A percentile compares a stretch with the other conserved stretches of the same genome.
These are phyloP conservation scores for Omphalea diandra DNA, from an alignment of 441 rosid species.

Conservation along the genomic window DNA sequence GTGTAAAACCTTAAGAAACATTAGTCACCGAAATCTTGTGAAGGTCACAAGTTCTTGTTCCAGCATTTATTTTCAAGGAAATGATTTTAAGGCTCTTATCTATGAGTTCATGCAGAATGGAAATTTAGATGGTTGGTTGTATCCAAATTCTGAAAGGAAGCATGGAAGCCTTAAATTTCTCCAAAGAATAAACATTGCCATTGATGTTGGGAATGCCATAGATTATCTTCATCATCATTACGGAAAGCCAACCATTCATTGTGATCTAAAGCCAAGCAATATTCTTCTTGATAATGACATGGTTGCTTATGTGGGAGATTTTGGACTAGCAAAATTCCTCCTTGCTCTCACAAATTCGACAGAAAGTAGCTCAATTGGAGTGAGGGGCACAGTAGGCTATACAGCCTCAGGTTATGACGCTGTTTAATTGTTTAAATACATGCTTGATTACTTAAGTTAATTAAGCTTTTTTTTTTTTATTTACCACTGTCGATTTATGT, in stretches of 20 bases:
- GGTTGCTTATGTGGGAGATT: too few relatives aligned
- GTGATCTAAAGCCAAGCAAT: too few relatives aligned
- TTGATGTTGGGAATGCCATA: constrained; percentile 4
- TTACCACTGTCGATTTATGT: too few relatives aligned
- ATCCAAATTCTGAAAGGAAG: constrained; percentile 1
- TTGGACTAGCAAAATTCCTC: too few relatives aligned
- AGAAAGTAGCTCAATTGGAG: constrained; percentile 11
- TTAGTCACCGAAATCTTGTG: constrained; percentile 10
- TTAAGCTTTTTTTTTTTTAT: background rate
- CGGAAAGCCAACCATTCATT: background rate
- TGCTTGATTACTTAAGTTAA: background rate
- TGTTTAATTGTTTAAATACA: too few relatives aligned
- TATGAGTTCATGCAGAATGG: constrained; percentile 27
- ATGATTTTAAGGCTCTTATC: constrained; percentile 15
- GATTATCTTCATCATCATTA: constrained; percentile 5
- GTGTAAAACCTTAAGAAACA: background rate
- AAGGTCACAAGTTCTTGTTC: constrained; percentile 11
- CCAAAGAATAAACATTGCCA: constrained; percentile 20
- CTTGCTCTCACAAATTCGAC: background rate
- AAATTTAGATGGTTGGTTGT: constrained; percentile 16
- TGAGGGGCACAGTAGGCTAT: too few relatives aligned
- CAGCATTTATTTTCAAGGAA: constrained; percentile 8
- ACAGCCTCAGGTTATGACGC: background rate
- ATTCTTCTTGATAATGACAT: too few relatives aligned
- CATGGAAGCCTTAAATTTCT: constrained; percentile 15